Evolutionary conservation across 2,329 filamentous ascomycete genomes (phyloP).

Genomic region (Trichoderma arundinaceum): DNA sequence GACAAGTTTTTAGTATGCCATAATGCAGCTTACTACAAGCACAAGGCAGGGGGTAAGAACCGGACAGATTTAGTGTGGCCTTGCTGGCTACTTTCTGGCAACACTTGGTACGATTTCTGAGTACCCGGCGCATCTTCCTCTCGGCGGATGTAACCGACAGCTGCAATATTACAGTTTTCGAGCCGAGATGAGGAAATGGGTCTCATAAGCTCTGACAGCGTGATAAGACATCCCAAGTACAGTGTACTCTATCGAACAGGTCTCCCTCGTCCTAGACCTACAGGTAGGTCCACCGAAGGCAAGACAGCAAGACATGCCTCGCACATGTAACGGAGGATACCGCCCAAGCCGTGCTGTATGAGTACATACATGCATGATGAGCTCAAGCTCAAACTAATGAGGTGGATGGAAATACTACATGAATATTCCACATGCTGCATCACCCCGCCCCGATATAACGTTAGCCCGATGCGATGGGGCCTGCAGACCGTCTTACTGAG

Average conservation of each 20-base stretch:
- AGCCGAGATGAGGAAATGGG: background rate
- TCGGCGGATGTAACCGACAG: background rate
- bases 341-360: background rate
- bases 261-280: background rate
- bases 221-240: background rate
- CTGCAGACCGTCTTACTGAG: background rate
- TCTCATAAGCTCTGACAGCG: background rate
- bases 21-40: conserved; percentile 27
- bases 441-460: conserved; percentile 7
- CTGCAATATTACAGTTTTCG: background rate
- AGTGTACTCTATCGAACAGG: too few species aligned
- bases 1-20: background rate
- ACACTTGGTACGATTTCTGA: background rate
- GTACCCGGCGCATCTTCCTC: background rate
- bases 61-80: background rate
- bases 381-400: background rate
- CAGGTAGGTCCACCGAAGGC: background rate
- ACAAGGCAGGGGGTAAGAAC: background rate
- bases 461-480: background rate
- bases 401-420: background rate
- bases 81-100: background rate
- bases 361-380: background rate
- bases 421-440: conserved; percentile 3
- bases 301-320: background rate
- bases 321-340: background rate